Percentiles rank a stretch among this genome's conserved stretches.
phyloP scores from a whole-genome alignment of 805 yeast species.

The Scheffersomyces amazonensis region DNA sequence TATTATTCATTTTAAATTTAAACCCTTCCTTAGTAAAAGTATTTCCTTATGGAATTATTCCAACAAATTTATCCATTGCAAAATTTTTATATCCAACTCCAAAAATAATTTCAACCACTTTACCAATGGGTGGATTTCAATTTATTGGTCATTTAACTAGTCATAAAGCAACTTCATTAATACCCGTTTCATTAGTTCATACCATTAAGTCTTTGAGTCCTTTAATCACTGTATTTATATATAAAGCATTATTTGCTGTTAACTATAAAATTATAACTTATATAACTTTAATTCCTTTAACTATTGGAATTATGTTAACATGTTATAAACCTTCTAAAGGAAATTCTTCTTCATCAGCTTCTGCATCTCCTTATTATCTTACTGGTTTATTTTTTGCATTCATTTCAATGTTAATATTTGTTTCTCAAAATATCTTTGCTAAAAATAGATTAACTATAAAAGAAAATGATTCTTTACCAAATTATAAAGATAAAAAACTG shows the following conservation, averaged over 20 bases:
- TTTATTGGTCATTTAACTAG: conserved; percentile 88
- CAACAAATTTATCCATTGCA: conserved; percentile 25
- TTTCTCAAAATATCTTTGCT: conserved; percentile 78
- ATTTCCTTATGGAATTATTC: conserved; percentile 49
- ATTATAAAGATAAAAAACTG: not conserved
- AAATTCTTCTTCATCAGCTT: conserved; percentile 16
- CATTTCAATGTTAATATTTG: conserved; percentile 64
- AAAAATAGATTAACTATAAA: conserved; percentile 60
- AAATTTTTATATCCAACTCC: conserved; percentile 54
- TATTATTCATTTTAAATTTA: conserved; percentile 12
- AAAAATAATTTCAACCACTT: conserved; percentile 58
- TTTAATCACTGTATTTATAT: conserved; percentile 78
- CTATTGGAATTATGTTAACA: conserved; percentile 81
- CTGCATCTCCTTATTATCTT: conserved; percentile 14
- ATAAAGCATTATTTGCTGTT: conserved; percentile 57
- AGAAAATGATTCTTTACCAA: conserved; percentile 3
- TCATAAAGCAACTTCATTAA: conserved; percentile 86
- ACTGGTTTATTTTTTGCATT: conserved; percentile 51
- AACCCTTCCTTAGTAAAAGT: conserved; percentile 20
- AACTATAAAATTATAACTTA: conserved; percentile 67
- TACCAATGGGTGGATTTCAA: conserved; percentile 95
- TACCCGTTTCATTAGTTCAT: conserved; percentile 94
- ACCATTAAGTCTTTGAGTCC: conserved; percentile 93
- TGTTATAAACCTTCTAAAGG: conserved; percentile 47
- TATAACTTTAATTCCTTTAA: conserved; percentile 72